Percentiles rank a stretch among this genome's conserved stretches.
Conservation (phyloP, 352 stramenopile genomes). For the Phytophthora ohioensis region DNA sequence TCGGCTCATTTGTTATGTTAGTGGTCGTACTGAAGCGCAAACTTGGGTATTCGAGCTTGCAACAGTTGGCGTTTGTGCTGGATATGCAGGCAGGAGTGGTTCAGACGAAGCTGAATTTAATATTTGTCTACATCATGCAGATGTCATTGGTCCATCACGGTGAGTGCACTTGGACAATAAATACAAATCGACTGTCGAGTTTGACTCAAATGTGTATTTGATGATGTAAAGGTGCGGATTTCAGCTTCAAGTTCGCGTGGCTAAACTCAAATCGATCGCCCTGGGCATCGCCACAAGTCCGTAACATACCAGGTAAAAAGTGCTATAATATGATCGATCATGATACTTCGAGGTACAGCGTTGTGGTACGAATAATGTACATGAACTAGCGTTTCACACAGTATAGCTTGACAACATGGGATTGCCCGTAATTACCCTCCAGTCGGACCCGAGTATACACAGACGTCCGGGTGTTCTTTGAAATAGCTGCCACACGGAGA, state of each 20-base stretch:
- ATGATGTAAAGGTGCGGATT: constrained; percentile 19
- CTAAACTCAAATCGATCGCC: constrained; percentile 3
- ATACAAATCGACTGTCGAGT: neutral
- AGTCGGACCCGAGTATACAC: no score
- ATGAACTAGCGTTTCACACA: no score
- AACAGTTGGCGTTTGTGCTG: constrained; percentile 50
- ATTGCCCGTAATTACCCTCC: no score
- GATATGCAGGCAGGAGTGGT: constrained; percentile 26
- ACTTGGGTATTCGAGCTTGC: constrained; percentile 30
- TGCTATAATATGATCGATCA: no score
- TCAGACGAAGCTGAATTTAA: constrained; percentile 45
- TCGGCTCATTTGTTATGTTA: constrained; percentile 22
- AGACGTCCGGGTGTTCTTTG: no score
- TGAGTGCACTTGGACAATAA: neutral
- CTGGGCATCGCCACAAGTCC: no score
- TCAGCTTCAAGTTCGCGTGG: constrained; percentile 39
- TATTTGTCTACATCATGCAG: constrained; percentile 49
- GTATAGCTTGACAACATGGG: no score
- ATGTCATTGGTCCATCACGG: constrained; percentile 38
- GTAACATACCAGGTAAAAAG: no score
- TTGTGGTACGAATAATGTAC: no score
- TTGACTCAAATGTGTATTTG: no score
- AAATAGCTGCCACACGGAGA: no score
- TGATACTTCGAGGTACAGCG: no score
- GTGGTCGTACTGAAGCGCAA: constrained; percentile 25